Base-by-base conservation (phyloP, 2,329 filamentous ascomycete species). In the Penicillium sp. region DNA sequence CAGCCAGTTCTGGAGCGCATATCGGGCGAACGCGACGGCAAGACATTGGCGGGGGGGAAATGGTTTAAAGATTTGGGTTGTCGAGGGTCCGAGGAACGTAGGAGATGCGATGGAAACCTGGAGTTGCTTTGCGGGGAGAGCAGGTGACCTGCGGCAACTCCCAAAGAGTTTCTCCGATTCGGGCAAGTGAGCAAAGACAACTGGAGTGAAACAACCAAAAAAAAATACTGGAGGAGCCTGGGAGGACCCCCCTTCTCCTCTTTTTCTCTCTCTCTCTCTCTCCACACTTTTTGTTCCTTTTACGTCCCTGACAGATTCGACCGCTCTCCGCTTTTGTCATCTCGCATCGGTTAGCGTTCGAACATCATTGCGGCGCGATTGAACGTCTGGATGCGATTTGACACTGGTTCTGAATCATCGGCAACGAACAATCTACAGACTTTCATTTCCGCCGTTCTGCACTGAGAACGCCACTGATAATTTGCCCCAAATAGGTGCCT, bases 1-100 rank as follows among this genome's bases (percentile, higher is more conserved):
- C 69, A 72, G 57, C 69, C 69, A 59, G 69, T 72, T 60, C 69
- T 60, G 54, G 69, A 72, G 63, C 69, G 68, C 69, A 72, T 71
- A 57, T 62, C 65, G 62, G 56, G 57, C 52, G 53, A 45, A 53
- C 51, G 51, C 51, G 52, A 50, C 61, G 53, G 53, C 55, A 51
- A 55, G 55, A 59, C 62, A 65, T 63, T 34, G 37, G 50, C 47
- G 45, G 43, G 44, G 46, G 32, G 29, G n/a, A 32, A 11, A 11
- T 32, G 13, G 18, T 18, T 18, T 18, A 18, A 18, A 18, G 18
- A 18, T 38, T 38, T 38, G 36, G 18, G 18, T 24, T 43, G 39
- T 41, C 7, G 41, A 42, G 36, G 27, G 39, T 18, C 43, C 40
- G 38, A 39, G 43, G 45, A 26, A 13, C 9, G 40, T 43, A 18